phyloP scores from a whole-genome alignment of 1,139 yeast species.

The Candida pseudoviswanathii region DNA sequence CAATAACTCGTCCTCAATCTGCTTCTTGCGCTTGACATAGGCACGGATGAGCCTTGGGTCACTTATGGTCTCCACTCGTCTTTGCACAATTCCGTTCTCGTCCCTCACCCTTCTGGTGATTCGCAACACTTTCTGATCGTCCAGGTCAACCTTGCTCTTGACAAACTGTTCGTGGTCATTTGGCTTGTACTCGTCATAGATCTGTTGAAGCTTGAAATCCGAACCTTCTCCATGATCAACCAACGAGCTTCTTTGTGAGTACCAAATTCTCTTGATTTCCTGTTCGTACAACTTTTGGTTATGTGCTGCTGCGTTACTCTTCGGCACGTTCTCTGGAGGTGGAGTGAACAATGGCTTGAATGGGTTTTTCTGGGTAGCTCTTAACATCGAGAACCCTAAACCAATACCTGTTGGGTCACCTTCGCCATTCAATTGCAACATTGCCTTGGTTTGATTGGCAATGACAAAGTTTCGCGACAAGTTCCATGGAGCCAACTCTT shows the following conservation, averaged over 20 bases:
- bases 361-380: slow-evolving; percentile 95
- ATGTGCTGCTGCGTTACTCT: slow-evolving; percentile 59
- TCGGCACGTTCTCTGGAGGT: slow-evolving; percentile 45
- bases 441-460: slow-evolving; percentile 95
- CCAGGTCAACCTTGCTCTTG: slow-evolving; percentile 22
- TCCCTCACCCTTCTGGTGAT: slow-evolving; percentile 84
- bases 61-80: slow-evolving; percentile 73
- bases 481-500: slow-evolving; percentile 94
- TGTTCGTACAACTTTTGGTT: slow-evolving; percentile 93
- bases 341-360: slow-evolving; percentile 67
- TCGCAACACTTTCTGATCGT: slow-evolving; percentile 43
- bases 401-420: slow-evolving; percentile 97
- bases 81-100: slow-evolving; percentile 82
- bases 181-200: slow-evolving; percentile 45
- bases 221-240: slow-evolving; percentile 36
- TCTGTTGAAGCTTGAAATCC: slow-evolving; percentile 28
- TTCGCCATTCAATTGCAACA: slow-evolving; percentile 94
- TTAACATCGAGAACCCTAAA: slow-evolving; percentile 83
- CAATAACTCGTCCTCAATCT: slow-evolving; percentile 68
- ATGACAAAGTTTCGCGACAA: slow-evolving; percentile 84
- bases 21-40: slow-evolving; percentile 77
- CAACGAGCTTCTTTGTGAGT: slow-evolving; percentile 72
- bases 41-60: slow-evolving; percentile 90
- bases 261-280: slow-evolving; percentile 90
- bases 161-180: slow-evolving; percentile 36